phyloP scores from a whole-genome alignment of 78 protist genomes.

The Dictyostelium purpureum region DNA sequence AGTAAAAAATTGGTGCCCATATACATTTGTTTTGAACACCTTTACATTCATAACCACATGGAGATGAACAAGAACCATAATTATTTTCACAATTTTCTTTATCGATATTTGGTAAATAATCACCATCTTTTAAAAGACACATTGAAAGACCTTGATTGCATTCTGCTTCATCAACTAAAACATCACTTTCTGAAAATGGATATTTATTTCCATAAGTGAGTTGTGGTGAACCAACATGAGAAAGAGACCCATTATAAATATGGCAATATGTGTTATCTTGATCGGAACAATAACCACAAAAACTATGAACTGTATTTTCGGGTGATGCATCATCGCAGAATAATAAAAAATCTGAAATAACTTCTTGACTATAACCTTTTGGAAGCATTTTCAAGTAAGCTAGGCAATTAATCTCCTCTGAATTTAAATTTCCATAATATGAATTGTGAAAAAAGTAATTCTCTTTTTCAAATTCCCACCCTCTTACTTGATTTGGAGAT shows the following conservation, averaged over 20 bases:
- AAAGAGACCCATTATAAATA: background rate
- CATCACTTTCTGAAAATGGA: background rate
- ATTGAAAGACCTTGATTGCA: background rate
- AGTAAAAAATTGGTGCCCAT: no score
- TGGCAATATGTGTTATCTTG: background rate
- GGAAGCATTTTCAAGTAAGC: background rate
- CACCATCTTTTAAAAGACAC: background rate
- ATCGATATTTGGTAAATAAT: background rate
- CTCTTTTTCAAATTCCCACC: background rate
- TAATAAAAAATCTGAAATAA: background rate
- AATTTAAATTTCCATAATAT: background rate
- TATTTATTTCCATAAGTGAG: background rate
- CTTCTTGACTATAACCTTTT: no score
- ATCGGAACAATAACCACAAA: slow-evolving; percentile 54
- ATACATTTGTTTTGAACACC: background rate
- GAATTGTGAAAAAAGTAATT: background rate
- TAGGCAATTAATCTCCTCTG: background rate
- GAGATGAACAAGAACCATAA: background rate
- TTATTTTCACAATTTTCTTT: background rate
- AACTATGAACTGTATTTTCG: background rate
- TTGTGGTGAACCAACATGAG: background rate
- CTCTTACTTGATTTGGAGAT: background rate
- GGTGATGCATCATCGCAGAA: background rate
- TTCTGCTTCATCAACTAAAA: background rate
- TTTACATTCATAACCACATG: slow-evolving; percentile 26